These are phyloP conservation scores for Amanita rubescens DNA, from an alignment of 768 basidiomycete species.

Conservation along the genomic window DNA sequence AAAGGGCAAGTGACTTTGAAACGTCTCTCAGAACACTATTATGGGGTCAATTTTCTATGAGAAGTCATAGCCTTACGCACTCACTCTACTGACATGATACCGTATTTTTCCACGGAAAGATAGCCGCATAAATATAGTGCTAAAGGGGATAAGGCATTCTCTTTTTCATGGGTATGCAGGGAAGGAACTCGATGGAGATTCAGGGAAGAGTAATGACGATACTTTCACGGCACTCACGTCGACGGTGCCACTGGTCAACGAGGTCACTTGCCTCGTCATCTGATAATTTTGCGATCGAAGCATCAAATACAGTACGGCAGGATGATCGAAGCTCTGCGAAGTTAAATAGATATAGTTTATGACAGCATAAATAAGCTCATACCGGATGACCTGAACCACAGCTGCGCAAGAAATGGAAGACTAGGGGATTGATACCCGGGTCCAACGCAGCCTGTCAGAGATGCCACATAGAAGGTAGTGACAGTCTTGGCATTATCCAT, in stretches of 20 bases:
- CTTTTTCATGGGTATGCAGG: conserved; percentile 51
- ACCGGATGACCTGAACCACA: conserved; percentile 78
- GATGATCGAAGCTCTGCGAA: conserved; percentile 72
- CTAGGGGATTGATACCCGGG: conserved; percentile 57
- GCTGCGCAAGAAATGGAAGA: conserved; percentile 61
- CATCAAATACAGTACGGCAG: conserved; percentile 71
- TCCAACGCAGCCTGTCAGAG: conserved; percentile 58
- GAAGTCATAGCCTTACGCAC: conserved; percentile 6
- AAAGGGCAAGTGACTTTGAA: conserved; percentile 73
- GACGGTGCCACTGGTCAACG: conserved; percentile 57
- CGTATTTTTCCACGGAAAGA: conserved; percentile 75
- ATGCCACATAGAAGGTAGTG: conserved; percentile 74
- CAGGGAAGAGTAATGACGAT: neutral
- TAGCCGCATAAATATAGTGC: conserved; percentile 80
- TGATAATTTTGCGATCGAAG: conserved; percentile 56
- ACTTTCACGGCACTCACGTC: conserved; percentile 31
- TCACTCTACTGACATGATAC: conserved; percentile 65
- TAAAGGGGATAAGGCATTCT: conserved; percentile 51
- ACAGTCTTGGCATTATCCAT: conserved; percentile 65
- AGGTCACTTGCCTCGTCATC: conserved; percentile 57
- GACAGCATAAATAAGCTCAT: conserved; percentile 13
- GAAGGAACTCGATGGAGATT: conserved; percentile 41
- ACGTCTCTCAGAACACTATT: conserved; percentile 73
- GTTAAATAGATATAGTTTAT: conserved; percentile 6
- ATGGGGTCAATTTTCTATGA: neutral